phyloP scores from a whole-genome alignment of 805 yeast species.

The Danielozyma ontarioensis region DNA sequence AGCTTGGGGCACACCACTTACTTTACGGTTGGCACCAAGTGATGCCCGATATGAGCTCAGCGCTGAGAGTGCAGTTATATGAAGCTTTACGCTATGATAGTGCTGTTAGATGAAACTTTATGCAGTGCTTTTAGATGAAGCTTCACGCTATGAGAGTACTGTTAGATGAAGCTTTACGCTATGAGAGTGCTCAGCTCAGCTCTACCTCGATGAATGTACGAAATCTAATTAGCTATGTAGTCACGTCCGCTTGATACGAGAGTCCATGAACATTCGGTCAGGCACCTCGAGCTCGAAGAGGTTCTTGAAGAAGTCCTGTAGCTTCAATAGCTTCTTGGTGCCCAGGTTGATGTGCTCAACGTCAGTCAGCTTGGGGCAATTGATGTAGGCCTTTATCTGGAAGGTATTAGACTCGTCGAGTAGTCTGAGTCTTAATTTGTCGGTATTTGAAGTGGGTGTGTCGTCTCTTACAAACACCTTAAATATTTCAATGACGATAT shows the following conservation, averaged over 20 bases:
- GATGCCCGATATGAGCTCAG: too few species aligned
- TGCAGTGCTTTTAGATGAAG: neutral
- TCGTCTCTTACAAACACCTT: constrained; percentile 38
- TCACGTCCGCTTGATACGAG: constrained; percentile 45
- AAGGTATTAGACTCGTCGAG: constrained; percentile 52
- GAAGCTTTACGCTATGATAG: too few species aligned
- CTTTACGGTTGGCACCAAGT: constrained; percentile 6
- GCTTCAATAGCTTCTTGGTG: constrained; percentile 51
- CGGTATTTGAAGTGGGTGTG: constrained; percentile 14
- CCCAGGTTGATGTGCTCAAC: constrained; percentile 66
- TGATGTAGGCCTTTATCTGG: constrained; percentile 62
- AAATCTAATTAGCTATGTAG: too few species aligned
- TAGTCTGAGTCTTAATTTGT: constrained; percentile 27
- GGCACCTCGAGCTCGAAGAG: constrained; percentile 68
- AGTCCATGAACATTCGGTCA: constrained; percentile 77
- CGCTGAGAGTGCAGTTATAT: too few species aligned
- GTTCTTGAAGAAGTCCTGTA: constrained; percentile 65
- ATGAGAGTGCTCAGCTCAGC: neutral
- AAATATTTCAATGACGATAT: constrained; percentile 56
- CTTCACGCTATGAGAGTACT: neutral
- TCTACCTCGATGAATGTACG: neutral
- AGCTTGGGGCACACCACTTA: constrained; percentile 5
- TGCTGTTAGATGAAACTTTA: too few species aligned
- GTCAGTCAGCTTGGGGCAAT: constrained; percentile 69
- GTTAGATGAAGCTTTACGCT: neutral